Evolutionary conservation across 106 monocot species (phyloP).

Genomic region (Triglochin maritima): DNA sequence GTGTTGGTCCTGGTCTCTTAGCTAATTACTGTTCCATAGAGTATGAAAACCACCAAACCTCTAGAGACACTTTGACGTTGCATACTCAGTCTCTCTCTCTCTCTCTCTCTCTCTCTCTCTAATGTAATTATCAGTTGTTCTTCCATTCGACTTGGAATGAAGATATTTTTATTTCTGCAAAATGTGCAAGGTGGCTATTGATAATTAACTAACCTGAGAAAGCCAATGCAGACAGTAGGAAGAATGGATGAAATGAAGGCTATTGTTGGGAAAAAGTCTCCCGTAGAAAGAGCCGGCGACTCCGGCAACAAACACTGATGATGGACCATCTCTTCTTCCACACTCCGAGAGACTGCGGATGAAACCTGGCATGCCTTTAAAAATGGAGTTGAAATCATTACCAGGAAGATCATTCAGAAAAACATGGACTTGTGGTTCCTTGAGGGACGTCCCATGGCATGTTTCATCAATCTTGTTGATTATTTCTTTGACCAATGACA

Average conservation of each 20-base stretch:
- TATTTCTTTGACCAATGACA: constrained; percentile 24
- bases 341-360: not conserved
- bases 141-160: no score
- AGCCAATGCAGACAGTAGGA: constrained; percentile 74
- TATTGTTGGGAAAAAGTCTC: constrained; percentile 41
- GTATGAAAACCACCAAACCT: no score
- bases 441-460: constrained; percentile 7
- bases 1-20: no score
- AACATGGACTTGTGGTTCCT: constrained; percentile 39
- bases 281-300: constrained; percentile 70
- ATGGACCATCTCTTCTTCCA: not conserved
- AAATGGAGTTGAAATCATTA: constrained; percentile 74
- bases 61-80: no score
- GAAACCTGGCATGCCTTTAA: constrained; percentile 30
- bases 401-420: constrained; percentile 63
- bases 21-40: no score
- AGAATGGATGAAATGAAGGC: constrained; percentile 51
- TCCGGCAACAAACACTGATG: constrained; percentile 34
- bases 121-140: no score
- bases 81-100: no score
- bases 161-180: no score
- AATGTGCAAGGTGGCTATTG: no score
- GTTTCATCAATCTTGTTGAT: constrained; percentile 20
- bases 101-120: no score
- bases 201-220: constrained; percentile 35